Percentiles rank a stretch among this genome's conserved stretches.
These are phyloP conservation scores for Malus hybrid DNA, from an alignment of 331 rosid species.

Conservation along the genomic window DNA sequence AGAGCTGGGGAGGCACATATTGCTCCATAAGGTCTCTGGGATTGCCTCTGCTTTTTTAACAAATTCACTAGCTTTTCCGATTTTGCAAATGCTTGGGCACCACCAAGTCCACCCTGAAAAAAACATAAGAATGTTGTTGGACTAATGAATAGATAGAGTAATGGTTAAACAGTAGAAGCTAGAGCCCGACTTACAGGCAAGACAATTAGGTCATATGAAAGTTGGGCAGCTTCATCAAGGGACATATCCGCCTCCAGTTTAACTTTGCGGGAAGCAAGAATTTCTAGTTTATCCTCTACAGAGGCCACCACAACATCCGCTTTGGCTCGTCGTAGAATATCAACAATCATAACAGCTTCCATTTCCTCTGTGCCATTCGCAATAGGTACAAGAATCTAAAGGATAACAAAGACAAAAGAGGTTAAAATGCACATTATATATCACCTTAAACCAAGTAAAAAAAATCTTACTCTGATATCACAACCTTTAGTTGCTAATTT, in stretches of 20 bases:
- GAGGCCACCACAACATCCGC: conserved; percentile 87
- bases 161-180: neutral
- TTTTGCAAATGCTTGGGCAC: conserved; percentile 78
- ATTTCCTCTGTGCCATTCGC: conserved; percentile 90
- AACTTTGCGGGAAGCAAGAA: conserved; percentile 66
- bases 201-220: conserved; percentile 68
- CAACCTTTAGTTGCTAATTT: neutral
- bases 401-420: conserved; percentile 15
- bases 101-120: conserved; percentile 87
- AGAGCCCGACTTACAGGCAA: conserved; percentile 56
- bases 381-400: conserved; percentile 85
- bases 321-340: conserved; percentile 70
- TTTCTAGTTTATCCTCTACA: conserved; percentile 60
- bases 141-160: neutral
- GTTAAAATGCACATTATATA: neutral
- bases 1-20: conserved; percentile 95
- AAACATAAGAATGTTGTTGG: conserved; percentile 12
- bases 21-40: conserved; percentile 80
- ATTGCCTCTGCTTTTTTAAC: conserved; percentile 64
- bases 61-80: conserved; percentile 61
- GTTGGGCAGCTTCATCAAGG: conserved; percentile 66
- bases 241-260: conserved; percentile 77
- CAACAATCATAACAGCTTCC: conserved; percentile 80
- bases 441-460: neutral
- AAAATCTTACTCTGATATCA: neutral